Conservation (phyloP, 306 rosid species). For the Nissolia schottii region DNA sequence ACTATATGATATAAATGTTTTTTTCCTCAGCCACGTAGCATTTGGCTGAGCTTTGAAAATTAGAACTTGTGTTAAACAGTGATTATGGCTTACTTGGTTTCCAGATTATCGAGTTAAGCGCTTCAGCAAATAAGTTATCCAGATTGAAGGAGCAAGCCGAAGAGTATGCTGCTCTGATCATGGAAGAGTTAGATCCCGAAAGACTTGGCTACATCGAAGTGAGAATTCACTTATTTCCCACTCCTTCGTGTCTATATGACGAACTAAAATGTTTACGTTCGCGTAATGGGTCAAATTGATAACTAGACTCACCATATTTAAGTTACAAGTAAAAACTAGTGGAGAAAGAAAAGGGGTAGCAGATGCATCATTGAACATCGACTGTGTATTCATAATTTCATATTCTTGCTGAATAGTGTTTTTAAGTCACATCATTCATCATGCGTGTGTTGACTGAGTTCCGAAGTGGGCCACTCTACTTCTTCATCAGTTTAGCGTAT, state of each 20-base stretch:
- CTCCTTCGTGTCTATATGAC: background rate
- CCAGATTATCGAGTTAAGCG: conserved; percentile 87
- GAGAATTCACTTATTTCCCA: background rate
- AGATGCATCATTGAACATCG: background rate
- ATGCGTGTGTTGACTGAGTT: background rate
- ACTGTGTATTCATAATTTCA: background rate
- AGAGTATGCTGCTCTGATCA: conserved; percentile 91
- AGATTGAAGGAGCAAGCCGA: conserved; percentile 95
- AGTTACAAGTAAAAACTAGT: background rate
- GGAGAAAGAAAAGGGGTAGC: background rate
- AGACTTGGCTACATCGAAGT: conserved; percentile 91
- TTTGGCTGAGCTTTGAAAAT: background rate
- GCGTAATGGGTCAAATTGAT: background rate
- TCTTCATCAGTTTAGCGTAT: background rate
- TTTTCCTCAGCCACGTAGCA: background rate
- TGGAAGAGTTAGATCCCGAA: conserved; percentile 97
- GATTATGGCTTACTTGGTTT: conserved; percentile 6
- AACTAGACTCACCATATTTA: background rate
- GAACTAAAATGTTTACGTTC: background rate
- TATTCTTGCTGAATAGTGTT: background rate
- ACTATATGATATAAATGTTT: background rate
- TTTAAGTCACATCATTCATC: background rate
- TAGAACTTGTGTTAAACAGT: background rate
- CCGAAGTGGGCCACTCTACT: background rate
- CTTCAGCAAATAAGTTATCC: conserved; percentile 82